Percentiles rank a stretch among this genome's conserved stretches.
Conservation (phyloP, 163 green algal genomes). For the Chloroidium sp. region DNA sequence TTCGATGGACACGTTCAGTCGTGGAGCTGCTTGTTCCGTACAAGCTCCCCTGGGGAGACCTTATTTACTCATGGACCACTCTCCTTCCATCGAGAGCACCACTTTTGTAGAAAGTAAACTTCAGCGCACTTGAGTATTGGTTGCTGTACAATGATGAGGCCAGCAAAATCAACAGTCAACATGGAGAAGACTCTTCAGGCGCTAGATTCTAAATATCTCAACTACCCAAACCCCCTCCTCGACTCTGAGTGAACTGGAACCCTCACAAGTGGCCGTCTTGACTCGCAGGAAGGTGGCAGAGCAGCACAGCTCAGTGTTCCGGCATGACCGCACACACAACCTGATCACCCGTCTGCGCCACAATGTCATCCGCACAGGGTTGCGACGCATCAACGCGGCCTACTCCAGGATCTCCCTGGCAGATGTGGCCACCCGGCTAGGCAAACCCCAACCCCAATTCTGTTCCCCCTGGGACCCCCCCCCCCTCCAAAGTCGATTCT, state of each 20-base stretch:
- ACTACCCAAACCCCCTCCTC: background rate
- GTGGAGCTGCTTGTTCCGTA: no score
- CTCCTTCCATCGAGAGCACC: no score
- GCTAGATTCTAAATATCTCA: background rate
- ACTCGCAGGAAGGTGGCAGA: constrained; percentile 27
- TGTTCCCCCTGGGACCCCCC: no score
- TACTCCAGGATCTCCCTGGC: constrained; percentile 82
- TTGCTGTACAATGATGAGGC: no score
- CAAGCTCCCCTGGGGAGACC: no score
- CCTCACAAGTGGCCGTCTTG: background rate
- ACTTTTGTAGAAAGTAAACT: no score
- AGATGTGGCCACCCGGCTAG: constrained; percentile 86
- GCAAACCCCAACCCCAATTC: background rate
- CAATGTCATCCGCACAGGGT: constrained; percentile 93
- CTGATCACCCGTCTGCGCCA: constrained; percentile 88
- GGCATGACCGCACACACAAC: constrained; percentile 67
- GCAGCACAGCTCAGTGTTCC: constrained; percentile 51
- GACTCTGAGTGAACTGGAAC: background rate
- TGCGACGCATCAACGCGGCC: constrained; percentile 78
- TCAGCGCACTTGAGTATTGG: no score
- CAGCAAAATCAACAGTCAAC: background rate
- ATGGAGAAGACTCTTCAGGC: no score
- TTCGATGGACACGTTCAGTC: no score
- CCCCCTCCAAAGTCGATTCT: no score
- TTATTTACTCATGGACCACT: no score